Evolutionary conservation across 176 grass and related monocot species (phyloP), one percentile per base, ranked within the genome.

Genomic region (Triticum timopheevii): DNA sequence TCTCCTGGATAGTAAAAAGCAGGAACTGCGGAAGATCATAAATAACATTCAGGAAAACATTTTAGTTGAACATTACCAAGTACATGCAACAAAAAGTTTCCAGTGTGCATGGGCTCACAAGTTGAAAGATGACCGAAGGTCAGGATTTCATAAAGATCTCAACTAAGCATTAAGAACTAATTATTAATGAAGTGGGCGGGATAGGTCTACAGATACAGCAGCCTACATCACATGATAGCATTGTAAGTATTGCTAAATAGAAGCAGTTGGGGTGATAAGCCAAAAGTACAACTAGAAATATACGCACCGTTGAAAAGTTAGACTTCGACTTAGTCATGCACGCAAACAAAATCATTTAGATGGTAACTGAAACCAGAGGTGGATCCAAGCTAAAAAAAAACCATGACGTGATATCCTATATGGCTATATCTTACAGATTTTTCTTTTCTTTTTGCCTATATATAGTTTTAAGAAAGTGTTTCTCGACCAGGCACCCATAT

Each of bases 191-290:
- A 66, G 34, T 10, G 31, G 39, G 7, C 20, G 0, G 8, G 40
- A 47, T 39, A 42, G 30, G 13, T 38, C 58, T 4, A 65, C 23
- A 66, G 61, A 77, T 17, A 16, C 40, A 20, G 10, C 27, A 76
- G 22, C 72, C 47, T 85, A 50, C 61, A 78, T 78, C 73, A 68
- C 42, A 85, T 68, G 73, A 68, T 24, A 78, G 59, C 61, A 8
- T 16, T 12, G 33, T 9, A 82, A 33, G 30, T 39, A 75, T 34
- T 39, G 13, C 68, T 52, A 31, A 39, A 75, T 38, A 67, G 6
- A 76, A 82, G 78, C 33, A 34, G 52, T 4, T 58, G 62, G 33
- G n/a, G 23, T 59, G 44, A 17, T 58, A 76, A 66, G 19, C 11
- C 31, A 63, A 75, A 65, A 11, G 52, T 24, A 28, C 5, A 80